Conservation (phyloP, 495 filamentous ascomycete species). For the Daldinia caldariorum region DNA sequence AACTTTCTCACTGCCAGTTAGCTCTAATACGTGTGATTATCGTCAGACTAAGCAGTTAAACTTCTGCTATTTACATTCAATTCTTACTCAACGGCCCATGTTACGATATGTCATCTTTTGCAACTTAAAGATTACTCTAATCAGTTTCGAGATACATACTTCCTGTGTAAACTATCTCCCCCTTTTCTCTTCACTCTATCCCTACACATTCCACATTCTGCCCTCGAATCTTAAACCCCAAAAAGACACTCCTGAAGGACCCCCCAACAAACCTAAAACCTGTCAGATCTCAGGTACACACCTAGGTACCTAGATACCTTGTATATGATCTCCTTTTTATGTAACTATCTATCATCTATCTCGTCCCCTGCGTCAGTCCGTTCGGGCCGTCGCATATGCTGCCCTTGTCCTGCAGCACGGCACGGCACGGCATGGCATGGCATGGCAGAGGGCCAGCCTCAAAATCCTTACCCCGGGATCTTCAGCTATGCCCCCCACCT, state of each 20-base stretch:
- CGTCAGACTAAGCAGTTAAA: neutral
- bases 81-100: neutral
- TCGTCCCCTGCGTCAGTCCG: neutral
- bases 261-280: neutral
- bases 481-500: neutral
- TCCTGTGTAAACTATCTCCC: neutral
- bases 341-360: neutral
- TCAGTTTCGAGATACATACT: neutral
- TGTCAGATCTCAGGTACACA: neutral
- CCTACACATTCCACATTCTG: neutral
- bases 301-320: no score
- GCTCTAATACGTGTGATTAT: neutral
- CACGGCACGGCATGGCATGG: neutral
- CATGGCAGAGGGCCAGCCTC: neutral
- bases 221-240: neutral
- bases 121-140: neutral
- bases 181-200: neutral
- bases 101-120: neutral
- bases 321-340: neutral
- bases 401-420: neutral
- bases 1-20: neutral
- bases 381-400: conserved; percentile 6
- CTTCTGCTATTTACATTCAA: neutral
- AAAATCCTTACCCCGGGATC: neutral
- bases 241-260: neutral